phyloP scores from a whole-genome alignment of 2,329 filamentous ascomycete species.

The Ophiosphaerella herpotricha region DNA sequence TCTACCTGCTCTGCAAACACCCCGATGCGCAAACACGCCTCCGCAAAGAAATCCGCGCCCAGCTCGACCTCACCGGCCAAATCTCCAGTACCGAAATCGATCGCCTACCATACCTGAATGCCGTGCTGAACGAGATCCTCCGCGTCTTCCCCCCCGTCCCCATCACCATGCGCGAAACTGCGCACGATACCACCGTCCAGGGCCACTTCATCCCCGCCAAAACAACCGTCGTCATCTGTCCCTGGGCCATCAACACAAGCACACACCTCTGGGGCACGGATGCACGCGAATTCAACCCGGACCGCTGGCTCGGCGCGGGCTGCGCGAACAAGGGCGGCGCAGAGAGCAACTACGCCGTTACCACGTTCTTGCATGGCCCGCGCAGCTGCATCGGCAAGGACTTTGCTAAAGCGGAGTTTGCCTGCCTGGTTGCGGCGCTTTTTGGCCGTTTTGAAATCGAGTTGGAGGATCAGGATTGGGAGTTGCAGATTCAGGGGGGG shows the following conservation, averaged over 20 bases:
- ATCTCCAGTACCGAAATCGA: conserved; percentile 67
- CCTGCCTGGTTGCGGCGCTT: conserved; percentile 76
- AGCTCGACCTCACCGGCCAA: conserved; percentile 43
- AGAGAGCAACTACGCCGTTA: conserved; percentile 73
- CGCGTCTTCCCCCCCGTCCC: conserved; percentile 75
- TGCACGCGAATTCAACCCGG: conserved; percentile 76
- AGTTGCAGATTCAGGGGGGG: conserved; percentile 69
- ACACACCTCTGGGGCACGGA: conserved; percentile 75
- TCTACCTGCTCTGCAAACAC: conserved; percentile 58
- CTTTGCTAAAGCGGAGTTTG: conserved; percentile 85
- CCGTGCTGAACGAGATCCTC: conserved; percentile 77
- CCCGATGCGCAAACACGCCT: conserved; percentile 55
- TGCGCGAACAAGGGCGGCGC: conserved; percentile 70
- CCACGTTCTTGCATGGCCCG: conserved; percentile 87
- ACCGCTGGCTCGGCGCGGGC: conserved; percentile 55
- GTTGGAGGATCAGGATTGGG: conserved; percentile 62
- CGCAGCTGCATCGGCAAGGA: conserved; percentile 81
- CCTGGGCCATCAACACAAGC: conserved; percentile 72
- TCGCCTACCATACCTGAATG: conserved; percentile 73
- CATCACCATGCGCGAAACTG: conserved; percentile 69
- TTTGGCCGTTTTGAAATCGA: conserved; percentile 75
- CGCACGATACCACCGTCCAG: conserved; percentile 66
- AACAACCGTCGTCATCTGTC: conserved; percentile 68
- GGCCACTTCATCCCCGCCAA: conserved; percentile 70
- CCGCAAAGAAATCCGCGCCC: conserved; percentile 55